Evolutionary conservation across 257 asterid species (phyloP).

Genomic region (Fraxinus pennsylvanica): DNA sequence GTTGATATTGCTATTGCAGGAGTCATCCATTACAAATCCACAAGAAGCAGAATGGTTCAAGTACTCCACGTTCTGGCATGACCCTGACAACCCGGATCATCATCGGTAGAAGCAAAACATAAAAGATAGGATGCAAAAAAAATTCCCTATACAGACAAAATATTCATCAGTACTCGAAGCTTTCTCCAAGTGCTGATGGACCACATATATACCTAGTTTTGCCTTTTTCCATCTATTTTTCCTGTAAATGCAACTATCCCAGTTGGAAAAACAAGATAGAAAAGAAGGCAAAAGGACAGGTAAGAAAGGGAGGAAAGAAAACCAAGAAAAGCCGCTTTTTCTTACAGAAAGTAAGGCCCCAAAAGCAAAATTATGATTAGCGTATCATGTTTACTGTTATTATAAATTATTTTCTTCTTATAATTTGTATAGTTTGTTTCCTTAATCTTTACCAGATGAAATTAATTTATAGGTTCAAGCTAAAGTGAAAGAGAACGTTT

Average conservation of each 20-base stretch:
- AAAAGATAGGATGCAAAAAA: neutral
- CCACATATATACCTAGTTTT: slow-evolving; percentile 28
- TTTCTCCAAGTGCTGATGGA: slow-evolving; percentile 39
- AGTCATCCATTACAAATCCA: slow-evolving; percentile 58
- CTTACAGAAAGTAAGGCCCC: slow-evolving; percentile 44
- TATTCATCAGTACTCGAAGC: slow-evolving; percentile 33
- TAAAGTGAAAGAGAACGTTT: slow-evolving; percentile 31
- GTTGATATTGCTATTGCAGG: slow-evolving; percentile 51
- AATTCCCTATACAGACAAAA: slow-evolving; percentile 31
- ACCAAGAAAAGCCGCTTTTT: slow-evolving; percentile 50
- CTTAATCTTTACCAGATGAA: slow-evolving; percentile 33
- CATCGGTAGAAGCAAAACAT: slow-evolving; percentile 52
- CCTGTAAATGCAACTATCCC: slow-evolving; percentile 39
- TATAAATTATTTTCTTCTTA: slow-evolving; percentile 37
- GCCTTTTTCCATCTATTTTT: slow-evolving; percentile 18
- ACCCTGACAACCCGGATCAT: slow-evolving; percentile 93
- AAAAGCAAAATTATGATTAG: slow-evolving; percentile 65
- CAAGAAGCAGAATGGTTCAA: slow-evolving; percentile 97
- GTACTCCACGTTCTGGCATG: slow-evolving; percentile 89
- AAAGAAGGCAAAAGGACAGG: slow-evolving; percentile 29
- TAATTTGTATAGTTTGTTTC: slow-evolving; percentile 29
- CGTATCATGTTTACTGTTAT: slow-evolving; percentile 55
- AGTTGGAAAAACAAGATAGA: slow-evolving; percentile 54
- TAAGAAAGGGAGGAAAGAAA: slow-evolving; percentile 29
- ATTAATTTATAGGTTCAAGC: slow-evolving; percentile 43